phyloP scores from a whole-genome alignment of 306 rosid species.

The Casuarina equisetifolia region DNA sequence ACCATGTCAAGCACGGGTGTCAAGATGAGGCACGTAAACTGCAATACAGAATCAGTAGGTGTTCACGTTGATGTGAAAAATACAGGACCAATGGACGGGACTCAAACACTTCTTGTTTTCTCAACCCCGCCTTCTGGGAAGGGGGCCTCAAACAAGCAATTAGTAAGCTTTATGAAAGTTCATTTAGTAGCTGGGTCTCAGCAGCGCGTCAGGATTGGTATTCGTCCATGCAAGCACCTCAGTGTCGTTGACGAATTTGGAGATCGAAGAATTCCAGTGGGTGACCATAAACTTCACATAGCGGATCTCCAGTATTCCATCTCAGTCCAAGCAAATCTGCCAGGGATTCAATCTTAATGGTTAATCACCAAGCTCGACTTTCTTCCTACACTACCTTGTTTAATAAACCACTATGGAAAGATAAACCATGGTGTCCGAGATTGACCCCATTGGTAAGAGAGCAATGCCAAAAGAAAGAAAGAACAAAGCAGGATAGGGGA shows the following conservation, averaged over 20 bases:
- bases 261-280: constrained; percentile 74
- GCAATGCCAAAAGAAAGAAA: background rate
- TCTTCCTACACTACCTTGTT: too few relatives aligned
- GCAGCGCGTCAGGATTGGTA: constrained; percentile 39
- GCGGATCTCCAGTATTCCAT: constrained; percentile 70
- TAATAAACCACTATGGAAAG: background rate
- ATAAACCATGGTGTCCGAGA: background rate
- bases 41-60: constrained; percentile 33
- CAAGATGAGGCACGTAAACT: constrained; percentile 49
- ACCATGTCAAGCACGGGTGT: constrained; percentile 24
- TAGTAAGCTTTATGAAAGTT: constrained; percentile 62
- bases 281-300: constrained; percentile 66
- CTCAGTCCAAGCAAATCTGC: constrained; percentile 36
- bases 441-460: background rate
- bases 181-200: constrained; percentile 53
- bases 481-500: background rate
- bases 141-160: constrained; percentile 46
- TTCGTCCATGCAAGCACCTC: constrained; percentile 74
- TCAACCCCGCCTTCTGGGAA: constrained; percentile 49
- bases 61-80: constrained; percentile 61
- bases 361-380: background rate
- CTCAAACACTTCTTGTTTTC: constrained; percentile 63
- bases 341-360: constrained; percentile 27
- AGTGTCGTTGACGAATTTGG: constrained; percentile 73
- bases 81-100: constrained; percentile 68